Conservation (phyloP, 2,329 filamentous ascomycete genomes). For the Botrytis hyacinthi region DNA sequence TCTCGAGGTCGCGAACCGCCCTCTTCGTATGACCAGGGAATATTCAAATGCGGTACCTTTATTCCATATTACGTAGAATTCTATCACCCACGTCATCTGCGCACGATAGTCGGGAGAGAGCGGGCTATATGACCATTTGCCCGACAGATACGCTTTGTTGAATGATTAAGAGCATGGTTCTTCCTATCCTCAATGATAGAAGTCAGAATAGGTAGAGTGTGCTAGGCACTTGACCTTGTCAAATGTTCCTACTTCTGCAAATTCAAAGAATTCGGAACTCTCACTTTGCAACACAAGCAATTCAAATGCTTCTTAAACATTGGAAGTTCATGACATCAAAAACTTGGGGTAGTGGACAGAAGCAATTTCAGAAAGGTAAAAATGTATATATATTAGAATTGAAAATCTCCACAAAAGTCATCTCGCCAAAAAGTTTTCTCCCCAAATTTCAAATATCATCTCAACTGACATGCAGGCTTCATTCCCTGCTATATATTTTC, state of each 20-base stretch:
- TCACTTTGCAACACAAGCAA: not conserved
- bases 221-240: not conserved
- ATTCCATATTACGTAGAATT: not conserved
- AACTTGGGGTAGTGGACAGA: not conserved
- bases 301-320: not conserved
- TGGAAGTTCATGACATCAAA: not conserved
- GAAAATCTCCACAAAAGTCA: not conserved
- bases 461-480: not conserved
- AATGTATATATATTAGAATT: not conserved
- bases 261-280: not conserved
- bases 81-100: not conserved
- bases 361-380: not conserved
- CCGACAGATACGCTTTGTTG: not conserved
- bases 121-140: too few species aligned
- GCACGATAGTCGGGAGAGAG: not conserved
- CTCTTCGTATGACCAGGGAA: not conserved
- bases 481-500: not conserved
- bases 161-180: not conserved
- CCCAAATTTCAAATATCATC: not conserved
- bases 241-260: not conserved
- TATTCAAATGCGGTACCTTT: not conserved
- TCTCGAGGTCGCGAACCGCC: too few species aligned
- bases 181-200: not conserved
- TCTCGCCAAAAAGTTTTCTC: not conserved
- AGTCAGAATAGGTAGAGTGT: not conserved